phyloP scores from a whole-genome alignment of 2,329 filamentous ascomycete species.

The Cladophialophora carrionii region DNA sequence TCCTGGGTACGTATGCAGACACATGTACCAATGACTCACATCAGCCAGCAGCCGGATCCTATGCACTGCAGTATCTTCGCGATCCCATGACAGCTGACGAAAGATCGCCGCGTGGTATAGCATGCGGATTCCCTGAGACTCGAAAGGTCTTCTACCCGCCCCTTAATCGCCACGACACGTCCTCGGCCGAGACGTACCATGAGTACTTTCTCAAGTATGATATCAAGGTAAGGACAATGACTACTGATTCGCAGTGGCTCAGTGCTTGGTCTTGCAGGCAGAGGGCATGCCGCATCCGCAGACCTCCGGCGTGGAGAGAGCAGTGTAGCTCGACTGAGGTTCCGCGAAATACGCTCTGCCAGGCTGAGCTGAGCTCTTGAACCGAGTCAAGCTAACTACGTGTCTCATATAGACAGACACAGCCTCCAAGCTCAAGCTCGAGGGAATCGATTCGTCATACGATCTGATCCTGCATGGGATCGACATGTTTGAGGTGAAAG shows the following conservation, averaged over 20 bases:
- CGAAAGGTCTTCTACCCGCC: constrained; percentile 27
- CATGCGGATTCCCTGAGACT: constrained; percentile 31
- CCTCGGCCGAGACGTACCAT: constrained; percentile 21
- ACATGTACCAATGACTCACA: not conserved
- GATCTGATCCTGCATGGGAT: constrained; percentile 31
- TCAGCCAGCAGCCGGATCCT: too few relatives aligned
- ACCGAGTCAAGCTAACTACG: not conserved
- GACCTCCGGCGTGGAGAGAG: too few relatives aligned
- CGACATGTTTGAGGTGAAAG: constrained; percentile 20
- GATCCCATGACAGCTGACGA: not conserved
- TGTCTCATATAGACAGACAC: constrained; percentile 14
- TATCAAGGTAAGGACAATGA: constrained; percentile 21
- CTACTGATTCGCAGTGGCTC: too few relatives aligned
- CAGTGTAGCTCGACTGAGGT: too few relatives aligned
- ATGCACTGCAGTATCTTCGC: not conserved
- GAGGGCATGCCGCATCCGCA: too few relatives aligned
- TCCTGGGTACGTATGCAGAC: constrained; percentile 21
- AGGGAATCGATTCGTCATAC: constrained; percentile 25
- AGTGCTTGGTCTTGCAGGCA: too few relatives aligned
- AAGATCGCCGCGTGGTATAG: not conserved
- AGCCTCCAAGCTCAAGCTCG: constrained; percentile 21
- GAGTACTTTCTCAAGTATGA: constrained; percentile 34
- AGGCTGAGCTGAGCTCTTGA: not conserved
- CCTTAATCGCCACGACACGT: constrained; percentile 20
- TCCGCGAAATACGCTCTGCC: too few relatives aligned